phyloP scores from a whole-genome alignment of 2,329 filamentous ascomycete species.

The Karstenula rhodostoma region DNA sequence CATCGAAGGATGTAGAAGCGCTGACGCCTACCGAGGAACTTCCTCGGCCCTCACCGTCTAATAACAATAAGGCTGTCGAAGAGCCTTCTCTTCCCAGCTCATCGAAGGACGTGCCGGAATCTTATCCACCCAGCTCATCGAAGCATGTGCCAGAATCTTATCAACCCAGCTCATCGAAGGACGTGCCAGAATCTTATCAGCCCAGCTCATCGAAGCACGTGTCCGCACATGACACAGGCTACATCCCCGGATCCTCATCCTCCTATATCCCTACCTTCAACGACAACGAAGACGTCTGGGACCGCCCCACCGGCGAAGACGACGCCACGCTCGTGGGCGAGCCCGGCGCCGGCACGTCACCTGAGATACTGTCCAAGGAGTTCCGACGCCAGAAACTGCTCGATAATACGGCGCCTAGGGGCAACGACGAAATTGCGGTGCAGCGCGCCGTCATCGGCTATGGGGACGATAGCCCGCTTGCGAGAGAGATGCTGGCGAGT shows the following conservation, averaged over 20 bases:
- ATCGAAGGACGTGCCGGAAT: neutral
- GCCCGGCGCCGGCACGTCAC: conserved; percentile 20
- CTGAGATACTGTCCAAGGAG: conserved; percentile 32
- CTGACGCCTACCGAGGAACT: conserved; percentile 25
- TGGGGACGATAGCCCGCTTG: conserved; percentile 8
- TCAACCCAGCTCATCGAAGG: too few relatives aligned
- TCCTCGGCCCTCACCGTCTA: conserved; percentile 5
- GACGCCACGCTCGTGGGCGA: conserved; percentile 45
- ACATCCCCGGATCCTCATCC: conserved; percentile 17
- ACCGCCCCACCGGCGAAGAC: conserved; percentile 34
- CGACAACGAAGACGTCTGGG: conserved; percentile 44
- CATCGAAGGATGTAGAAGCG: neutral
- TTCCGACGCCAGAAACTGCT: conserved; percentile 36
- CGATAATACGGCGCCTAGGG: conserved; percentile 33
- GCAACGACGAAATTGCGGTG: conserved; percentile 22
- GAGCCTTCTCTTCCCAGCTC: conserved; percentile 1
- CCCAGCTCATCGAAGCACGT: neutral
- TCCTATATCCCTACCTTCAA: conserved; percentile 37
- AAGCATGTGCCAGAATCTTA: neutral
- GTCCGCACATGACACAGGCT: conserved; percentile 8
- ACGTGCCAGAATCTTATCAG: neutral
- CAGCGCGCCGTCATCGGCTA: conserved; percentile 23
- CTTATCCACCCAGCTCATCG: neutral
- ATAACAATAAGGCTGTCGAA: conserved; percentile 12
- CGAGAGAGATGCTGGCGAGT: conserved; percentile 5